Percentiles rank a stretch among this genome's conserved stretches.
phyloP scores from a whole-genome alignment of 106 monocot species.

The Allium sativum region DNA sequence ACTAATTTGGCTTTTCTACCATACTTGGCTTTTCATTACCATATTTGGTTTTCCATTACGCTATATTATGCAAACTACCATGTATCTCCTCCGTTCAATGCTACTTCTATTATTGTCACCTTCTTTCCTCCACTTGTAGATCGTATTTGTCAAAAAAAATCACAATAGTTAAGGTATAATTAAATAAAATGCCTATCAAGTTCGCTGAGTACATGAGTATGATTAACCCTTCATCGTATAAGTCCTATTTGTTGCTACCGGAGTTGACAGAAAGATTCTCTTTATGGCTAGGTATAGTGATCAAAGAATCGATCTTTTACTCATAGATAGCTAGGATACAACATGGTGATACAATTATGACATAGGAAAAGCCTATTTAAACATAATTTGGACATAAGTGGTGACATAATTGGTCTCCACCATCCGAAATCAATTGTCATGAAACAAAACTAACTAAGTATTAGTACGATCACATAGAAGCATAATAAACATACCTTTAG shows the following conservation, averaged over 20 bases:
- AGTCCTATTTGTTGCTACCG: constrained; percentile 23
- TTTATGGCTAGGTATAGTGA: constrained; percentile 72
- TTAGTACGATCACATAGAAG: neutral
- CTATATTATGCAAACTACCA: constrained; percentile 63
- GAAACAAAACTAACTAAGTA: neutral
- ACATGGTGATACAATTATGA: constrained; percentile 91
- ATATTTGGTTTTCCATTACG: constrained; percentile 25
- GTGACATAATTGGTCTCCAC: too few relatives aligned
- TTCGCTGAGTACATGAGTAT: constrained; percentile 44
- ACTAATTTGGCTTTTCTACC: too few relatives aligned
- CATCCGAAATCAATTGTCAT: too few relatives aligned
- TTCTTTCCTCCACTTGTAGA: constrained; percentile 74
- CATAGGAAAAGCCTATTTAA: neutral
- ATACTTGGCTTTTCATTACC: too few relatives aligned
- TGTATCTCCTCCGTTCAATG: constrained; percentile 76
- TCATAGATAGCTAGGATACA: constrained; percentile 96
- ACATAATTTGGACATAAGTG: too few relatives aligned
- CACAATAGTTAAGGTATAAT: too few relatives aligned
- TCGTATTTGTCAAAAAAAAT: neutral
- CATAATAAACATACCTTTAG: constrained; percentile 26
- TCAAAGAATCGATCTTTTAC: constrained; percentile 85
- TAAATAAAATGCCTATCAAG: too few relatives aligned
- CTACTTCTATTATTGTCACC: constrained; percentile 92
- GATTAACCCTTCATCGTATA: constrained; percentile 74
- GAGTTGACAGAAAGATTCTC: constrained; percentile 68